Evolutionary conservation across 208 protist genomes (phyloP), one percentile per base, ranked within the genome.

Genomic region (Jaenimonas drosophilae): DNA sequence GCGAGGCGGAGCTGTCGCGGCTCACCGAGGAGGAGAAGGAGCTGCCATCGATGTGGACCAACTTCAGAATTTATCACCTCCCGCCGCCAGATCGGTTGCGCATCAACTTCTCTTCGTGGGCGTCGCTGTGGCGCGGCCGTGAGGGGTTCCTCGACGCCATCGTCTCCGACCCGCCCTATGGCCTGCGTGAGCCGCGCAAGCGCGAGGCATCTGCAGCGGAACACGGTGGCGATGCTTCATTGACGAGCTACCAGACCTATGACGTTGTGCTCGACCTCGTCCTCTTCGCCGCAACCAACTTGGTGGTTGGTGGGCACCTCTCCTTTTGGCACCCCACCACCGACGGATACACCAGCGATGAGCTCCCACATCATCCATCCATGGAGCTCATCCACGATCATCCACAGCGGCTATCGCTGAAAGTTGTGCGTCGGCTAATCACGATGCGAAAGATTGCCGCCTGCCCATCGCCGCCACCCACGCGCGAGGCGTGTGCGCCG

Each of bases 241-340:
- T 52, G 6, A 34, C 56, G 20, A 36, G 36, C 20, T 75, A 82
- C 51, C 29, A 65, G 21, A 78, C 69, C 38, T 59, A 54, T 17
- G 84, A 94, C 9, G 67, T 97, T 17, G 56, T 91, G 45, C 45
- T 80, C 0, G 95, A 98, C 57, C 57, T 98, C 4, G 64, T 97
- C 23, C 54, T 90, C 26, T 96, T 97, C 49, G 94, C 94, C 4
- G 91, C 95, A 0, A 68, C 72, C 34, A 54, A 71, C 24, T 67
- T 98, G 1, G 69, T 78, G 9, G 40, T 96, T 14, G 86, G 87
- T 16, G 94, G 95, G 12, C 62, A 73, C 30, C 70, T 98, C 5
- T 71, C 88, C 37, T 96, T 94, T 58, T 98, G 94, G 94, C 86
- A 97, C 61, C 88, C 95, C 24, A 97, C 93, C 11, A 96, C 91